Conservation (phyloP, 306 rosid species). For the Dalbergia cochinchinensis region DNA sequence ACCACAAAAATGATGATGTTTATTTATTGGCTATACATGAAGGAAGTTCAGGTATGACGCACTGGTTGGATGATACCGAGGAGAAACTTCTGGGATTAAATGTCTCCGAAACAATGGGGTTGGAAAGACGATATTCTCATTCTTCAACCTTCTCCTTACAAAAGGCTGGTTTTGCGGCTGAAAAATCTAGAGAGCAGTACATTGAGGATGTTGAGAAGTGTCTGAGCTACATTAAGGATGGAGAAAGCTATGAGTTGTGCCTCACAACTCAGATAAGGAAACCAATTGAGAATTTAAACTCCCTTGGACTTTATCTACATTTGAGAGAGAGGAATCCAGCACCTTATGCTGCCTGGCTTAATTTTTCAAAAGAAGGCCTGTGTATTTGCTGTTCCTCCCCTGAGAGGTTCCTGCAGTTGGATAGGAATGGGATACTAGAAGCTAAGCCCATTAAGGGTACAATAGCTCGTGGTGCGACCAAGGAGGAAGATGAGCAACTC, state of each 20-base stretch:
- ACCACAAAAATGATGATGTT: constrained; percentile 86
- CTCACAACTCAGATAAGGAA: constrained; percentile 91
- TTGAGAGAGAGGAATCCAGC: constrained; percentile 94
- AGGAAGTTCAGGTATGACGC: constrained; percentile 51
- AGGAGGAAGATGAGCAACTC: constrained; percentile 75
- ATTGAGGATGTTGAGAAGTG: constrained; percentile 80
- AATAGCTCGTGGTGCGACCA: constrained; percentile 81
- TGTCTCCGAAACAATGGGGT: constrained; percentile 48
- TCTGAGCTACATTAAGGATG: constrained; percentile 82
- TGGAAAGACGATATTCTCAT: constrained; percentile 47
- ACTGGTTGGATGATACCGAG: constrained; percentile 81
- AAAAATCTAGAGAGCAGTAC: constrained; percentile 79
- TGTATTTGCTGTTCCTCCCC: constrained; percentile 95
- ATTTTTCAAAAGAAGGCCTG: constrained; percentile 78
- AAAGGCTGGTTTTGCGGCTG: constrained; percentile 65
- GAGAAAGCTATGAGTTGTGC: constrained; percentile 97
- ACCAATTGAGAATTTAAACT: constrained; percentile 60
- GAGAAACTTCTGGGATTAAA: constrained; percentile 72
- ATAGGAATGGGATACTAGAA: constrained; percentile 76
- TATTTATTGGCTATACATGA: constrained; percentile 76
- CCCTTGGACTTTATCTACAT: constrained; percentile 81
- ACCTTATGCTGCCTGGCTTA: constrained; percentile 98
- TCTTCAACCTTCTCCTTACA: constrained; percentile 43
- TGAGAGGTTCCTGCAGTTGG: constrained; percentile 89
- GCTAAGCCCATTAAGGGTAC: constrained; percentile 99